Conservation (phyloP, 306 rosid species). For the Psophocarpus tetragonolobus region DNA sequence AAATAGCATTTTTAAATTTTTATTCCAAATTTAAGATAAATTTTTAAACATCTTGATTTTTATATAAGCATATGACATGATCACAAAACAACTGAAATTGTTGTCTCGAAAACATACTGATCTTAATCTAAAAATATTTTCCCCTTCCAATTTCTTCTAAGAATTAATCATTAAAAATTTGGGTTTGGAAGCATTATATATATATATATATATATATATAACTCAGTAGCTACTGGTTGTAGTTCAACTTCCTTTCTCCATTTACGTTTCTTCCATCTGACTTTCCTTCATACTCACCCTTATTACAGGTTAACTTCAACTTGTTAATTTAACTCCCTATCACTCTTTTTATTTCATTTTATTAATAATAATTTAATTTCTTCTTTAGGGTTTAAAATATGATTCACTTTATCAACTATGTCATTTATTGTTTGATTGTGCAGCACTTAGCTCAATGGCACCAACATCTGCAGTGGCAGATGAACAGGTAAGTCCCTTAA, state of each 20-base stretch:
- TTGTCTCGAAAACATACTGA: no score
- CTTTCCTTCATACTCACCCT: background rate
- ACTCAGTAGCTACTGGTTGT: background rate
- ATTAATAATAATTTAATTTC: background rate
- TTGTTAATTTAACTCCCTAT: background rate
- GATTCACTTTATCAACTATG: background rate
- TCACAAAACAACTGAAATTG: no score
- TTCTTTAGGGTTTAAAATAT: background rate
- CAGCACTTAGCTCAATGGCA: slow-evolving; percentile 54
- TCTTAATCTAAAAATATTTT: background rate
- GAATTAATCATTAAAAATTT: background rate
- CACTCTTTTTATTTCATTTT: background rate
- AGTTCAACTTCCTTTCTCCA: background rate
- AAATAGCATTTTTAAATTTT: no score
- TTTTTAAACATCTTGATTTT: no score
- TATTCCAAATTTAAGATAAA: no score
- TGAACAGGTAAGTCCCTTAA: slow-evolving; percentile 52
- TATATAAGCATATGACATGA: no score
- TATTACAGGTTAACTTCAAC: background rate
- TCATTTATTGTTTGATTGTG: background rate
- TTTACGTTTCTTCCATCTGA: background rate
- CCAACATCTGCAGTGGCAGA: slow-evolving; percentile 37
- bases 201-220: no score
- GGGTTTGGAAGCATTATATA: background rate
- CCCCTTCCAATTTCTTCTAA: background rate